Conservation (phyloP, 306 rosid species). For the Cucurbita pepo region DNA sequence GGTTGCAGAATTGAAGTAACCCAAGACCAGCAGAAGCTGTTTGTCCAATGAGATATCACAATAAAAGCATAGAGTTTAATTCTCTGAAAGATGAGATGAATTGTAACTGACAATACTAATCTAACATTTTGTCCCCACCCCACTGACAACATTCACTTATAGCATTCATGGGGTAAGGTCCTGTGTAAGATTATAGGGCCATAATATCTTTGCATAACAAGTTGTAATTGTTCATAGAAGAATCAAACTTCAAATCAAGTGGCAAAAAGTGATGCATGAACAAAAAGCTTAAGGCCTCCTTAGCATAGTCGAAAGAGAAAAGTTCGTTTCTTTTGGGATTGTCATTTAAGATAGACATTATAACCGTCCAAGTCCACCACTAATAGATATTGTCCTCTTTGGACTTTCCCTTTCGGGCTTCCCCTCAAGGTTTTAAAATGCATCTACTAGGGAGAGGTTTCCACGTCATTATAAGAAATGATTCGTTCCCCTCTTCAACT, state of each 20-base stretch:
- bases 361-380: no score
- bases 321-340: neutral
- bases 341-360: neutral
- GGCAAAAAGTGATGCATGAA: neutral
- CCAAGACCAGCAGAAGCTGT: slow-evolving; percentile 70
- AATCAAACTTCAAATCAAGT: neutral
- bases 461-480: no score
- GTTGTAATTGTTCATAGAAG: neutral
- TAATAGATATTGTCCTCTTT: no score
- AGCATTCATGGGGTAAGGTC: neutral
- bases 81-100: neutral
- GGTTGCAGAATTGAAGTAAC: slow-evolving; percentile 70
- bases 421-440: no score
- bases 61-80: neutral
- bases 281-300: neutral
- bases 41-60: neutral
- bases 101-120: neutral
- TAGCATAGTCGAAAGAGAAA: neutral
- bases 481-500: no score
- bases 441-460: no score
- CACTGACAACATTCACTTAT: neutral
- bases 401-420: no score
- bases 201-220: neutral
- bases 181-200: neutral
- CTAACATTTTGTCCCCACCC: slow-evolving; percentile 1